phyloP scores from a whole-genome alignment of 2,329 filamentous ascomycete genomes.

The Apiospora hydei region DNA sequence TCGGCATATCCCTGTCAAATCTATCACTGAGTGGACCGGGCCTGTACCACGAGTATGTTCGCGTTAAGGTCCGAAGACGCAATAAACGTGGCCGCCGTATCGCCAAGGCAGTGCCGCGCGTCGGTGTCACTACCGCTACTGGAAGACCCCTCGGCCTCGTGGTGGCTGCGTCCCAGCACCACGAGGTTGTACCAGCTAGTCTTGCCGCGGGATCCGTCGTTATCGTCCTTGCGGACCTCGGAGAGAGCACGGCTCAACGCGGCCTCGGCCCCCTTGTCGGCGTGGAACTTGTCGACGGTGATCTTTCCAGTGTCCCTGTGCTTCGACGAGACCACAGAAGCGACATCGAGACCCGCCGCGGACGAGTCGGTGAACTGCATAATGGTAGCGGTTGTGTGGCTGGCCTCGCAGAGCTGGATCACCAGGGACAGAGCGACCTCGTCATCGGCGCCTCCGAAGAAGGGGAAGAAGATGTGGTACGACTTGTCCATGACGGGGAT shows the following conservation, averaged over 20 bases:
- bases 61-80: conserved; percentile 66
- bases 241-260: not conserved
- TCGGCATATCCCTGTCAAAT: not conserved
- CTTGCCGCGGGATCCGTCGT: not conserved
- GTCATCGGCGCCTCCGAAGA: conserved; percentile 88
- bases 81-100: conserved; percentile 66
- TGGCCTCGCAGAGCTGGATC: conserved; percentile 82
- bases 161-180: not conserved
- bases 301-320: conserved; percentile 53
- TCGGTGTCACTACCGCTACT: not conserved
- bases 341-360: conserved; percentile 24
- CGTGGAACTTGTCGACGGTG: not conserved
- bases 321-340: conserved; percentile 32
- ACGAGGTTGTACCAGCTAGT: conserved; percentile 7
- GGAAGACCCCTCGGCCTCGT: not conserved
- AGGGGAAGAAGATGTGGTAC: conserved; percentile 78
- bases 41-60: conserved; percentile 76
- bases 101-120: conserved; percentile 48
- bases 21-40: conserved; percentile 37
- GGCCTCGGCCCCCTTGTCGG: conserved; percentile 3
- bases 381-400: conserved; percentile 79
- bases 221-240: not conserved
- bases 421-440: conserved; percentile 80
- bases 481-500: conserved; percentile 69
- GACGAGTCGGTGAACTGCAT: conserved; percentile 59